Percentiles rank a stretch among this genome's conserved stretches.
Conservation (phyloP, 305 asterid genomes). For the Fraxinus paxiana region DNA sequence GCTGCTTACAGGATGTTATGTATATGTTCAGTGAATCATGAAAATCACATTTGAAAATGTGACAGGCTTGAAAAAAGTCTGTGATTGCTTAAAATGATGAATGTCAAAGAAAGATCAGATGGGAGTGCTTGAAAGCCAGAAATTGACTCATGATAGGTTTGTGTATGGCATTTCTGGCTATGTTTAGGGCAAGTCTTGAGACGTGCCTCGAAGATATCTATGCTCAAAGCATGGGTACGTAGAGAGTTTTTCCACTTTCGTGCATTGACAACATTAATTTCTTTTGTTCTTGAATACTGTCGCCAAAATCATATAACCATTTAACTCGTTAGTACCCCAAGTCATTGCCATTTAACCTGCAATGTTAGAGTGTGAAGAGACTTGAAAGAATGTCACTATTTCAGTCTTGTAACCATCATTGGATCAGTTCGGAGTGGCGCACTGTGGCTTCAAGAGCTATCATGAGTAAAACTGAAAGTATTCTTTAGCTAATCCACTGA, state of each 20-base stretch:
- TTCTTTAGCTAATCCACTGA: not conserved
- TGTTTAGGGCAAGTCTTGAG: no score
- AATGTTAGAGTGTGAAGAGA: not conserved
- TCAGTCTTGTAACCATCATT: not conserved
- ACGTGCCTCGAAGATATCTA: no score
- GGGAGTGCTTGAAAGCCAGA: no score
- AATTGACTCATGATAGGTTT: no score
- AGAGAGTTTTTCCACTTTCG: not conserved
- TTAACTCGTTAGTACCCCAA: not conserved
- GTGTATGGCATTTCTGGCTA: no score
- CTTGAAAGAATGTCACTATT: not conserved
- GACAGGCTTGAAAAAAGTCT: not conserved
- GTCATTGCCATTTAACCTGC: not conserved
- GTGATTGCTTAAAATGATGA: not conserved
- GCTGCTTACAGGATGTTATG: not conserved
- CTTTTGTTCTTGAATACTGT: slow-evolving; percentile 34
- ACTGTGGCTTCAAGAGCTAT: not conserved
- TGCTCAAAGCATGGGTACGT: no score
- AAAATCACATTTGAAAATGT: not conserved
- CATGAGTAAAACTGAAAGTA: not conserved
- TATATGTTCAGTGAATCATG: not conserved
- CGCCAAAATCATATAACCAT: slow-evolving; percentile 49
- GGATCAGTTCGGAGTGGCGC: not conserved
- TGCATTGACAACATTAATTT: not conserved
- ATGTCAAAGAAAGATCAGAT: not conserved